Base-by-base conservation (phyloP, 139 green algal species). In the Edaphochlamys debaryana region DNA sequence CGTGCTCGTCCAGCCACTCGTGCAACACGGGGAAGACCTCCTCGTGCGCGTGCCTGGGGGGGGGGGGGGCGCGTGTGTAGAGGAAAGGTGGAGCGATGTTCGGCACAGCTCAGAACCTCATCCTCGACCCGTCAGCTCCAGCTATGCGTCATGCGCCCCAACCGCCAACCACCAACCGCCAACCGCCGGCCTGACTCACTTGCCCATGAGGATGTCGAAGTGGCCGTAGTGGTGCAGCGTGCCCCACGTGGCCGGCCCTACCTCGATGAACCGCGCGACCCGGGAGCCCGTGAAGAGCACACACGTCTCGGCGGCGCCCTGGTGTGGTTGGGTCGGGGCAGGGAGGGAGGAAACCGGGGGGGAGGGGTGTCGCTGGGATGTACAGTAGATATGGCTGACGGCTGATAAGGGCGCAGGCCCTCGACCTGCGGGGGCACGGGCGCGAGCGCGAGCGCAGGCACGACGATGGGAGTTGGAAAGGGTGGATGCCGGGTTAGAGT, bases 121-220 rank as follows among this genome's bases (percentile, higher is more conserved):
- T 29, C 34, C 22, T 11, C 45, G 6, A 69, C 36, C 22, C 4
- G 54, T n/a, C 22, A 36, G 5, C 36, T 13, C 38, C 17, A 3
- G 29, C 19, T 41, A 30, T 45, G 48, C 48, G 52, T 62, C 15
- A 20, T 62, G 52, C 15, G 25, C 15, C 15, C 52, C 13, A 62
- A 3, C 17, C 19, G 52, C 15, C 9, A 15, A 62, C 25, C 15
- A 25, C 52, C 4, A 6, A 20, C 19, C 4, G 3, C 17, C 52
- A 62, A 25, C 52, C 4, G 15, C 17, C 4, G 52, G 13, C 52
- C 25, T 62, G 52, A 15, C 15, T 27, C 4, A 30, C 1, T 20
- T 17, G 54, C 81, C 88, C 85, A 92, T 92, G 34, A 92, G 82
- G 50, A 92, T 92, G 85, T 89, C 85, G 80, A 92, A 92, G 79